Evolutionary conservation across 192 early-diverging fungal species (phyloP).

Genomic region (Rhizoclosmatium globosum): DNA sequence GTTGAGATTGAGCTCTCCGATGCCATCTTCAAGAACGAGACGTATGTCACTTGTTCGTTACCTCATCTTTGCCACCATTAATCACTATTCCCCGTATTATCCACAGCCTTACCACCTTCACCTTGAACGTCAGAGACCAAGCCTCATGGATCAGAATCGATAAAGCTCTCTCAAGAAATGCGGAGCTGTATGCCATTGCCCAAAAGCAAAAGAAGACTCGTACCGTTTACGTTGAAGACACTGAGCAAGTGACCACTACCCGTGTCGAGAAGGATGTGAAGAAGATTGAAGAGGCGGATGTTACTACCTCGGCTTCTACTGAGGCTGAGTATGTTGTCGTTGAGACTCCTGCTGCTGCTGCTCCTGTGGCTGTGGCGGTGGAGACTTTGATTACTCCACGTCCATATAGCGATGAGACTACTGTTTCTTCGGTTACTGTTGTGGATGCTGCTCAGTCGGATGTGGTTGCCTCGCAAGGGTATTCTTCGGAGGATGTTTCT

Average conservation of each 20-base stretch:
- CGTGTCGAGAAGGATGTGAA: background rate
- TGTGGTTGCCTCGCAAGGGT: background rate
- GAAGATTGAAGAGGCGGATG: background rate
- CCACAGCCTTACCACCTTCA: background rate
- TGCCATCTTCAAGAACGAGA: conserved; percentile 50
- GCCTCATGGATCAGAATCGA: background rate
- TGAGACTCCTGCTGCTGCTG: background rate
- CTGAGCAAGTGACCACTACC: conserved; percentile 11
- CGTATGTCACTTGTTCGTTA: conserved; percentile 1
- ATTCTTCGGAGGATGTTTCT: background rate
- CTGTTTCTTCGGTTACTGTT: background rate
- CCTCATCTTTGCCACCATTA: background rate
- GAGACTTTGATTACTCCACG: background rate
- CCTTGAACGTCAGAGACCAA: background rate
- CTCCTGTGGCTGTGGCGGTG: background rate
- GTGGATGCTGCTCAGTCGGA: background rate
- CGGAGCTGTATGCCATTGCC: background rate
- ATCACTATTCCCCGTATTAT: background rate
- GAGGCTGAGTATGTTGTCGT: background rate
- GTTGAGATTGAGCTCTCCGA: conserved; percentile 46
- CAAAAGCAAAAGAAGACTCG: background rate
- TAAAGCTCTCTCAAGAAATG: background rate
- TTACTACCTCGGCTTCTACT: background rate
- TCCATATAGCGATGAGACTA: background rate
- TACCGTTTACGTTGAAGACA: conserved; percentile 17